Base-by-base conservation (phyloP, 1,139 yeast genomes). In the Magnusiomyces paraingens region DNA sequence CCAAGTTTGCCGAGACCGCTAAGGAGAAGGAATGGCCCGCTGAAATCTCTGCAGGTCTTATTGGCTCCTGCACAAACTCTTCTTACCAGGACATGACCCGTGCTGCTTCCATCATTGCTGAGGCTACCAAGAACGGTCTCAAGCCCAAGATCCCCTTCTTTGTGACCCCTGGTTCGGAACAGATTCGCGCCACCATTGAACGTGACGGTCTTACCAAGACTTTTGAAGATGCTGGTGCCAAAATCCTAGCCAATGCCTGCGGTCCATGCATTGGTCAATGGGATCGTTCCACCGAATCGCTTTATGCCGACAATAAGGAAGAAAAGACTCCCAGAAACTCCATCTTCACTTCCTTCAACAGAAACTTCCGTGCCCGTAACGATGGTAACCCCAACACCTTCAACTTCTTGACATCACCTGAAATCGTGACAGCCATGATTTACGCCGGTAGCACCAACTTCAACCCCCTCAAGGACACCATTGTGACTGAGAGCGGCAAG, bases 201-300 rank as follows among this genome's bases (percentile, higher is more conserved):
- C 83, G 96, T 70, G 98, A 93, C 68, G 98, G 98, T 17, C 77
- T 87, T 61, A 81, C 86, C 55, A 80, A 84, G 46, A 82, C 86
- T 41, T 89, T 93, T 68, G 84, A 84, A 68, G 78, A 83, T 50
- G 86, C 84, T 64, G 97, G 97, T 55, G 98, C 96, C 51, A 78
- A 82, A 53, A 96, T 93, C 17, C 77, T 93, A 61, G 96, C 98
- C 46, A 93, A 93, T 67, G 99, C 99, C 15, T 93, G 99, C 77
- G 99, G 99, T 56, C 99, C 98, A 60, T 93, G 99, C 77, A 93
- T 93, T 66, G 99, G 99, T 52, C 98, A 93, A 76, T 93, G 99
- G 99, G 96, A 90, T 69, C 83, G 99, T 73, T 61, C 67, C 43
- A 65, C 62, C 42, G 65, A 66, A 49, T 55, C 43, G n/a, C 44